Evolutionary conservation across 495 filamentous ascomycete species (phyloP), one percentile per base, ranked within the genome.

Genomic region (Annulohypoxylon maeteangense): DNA sequence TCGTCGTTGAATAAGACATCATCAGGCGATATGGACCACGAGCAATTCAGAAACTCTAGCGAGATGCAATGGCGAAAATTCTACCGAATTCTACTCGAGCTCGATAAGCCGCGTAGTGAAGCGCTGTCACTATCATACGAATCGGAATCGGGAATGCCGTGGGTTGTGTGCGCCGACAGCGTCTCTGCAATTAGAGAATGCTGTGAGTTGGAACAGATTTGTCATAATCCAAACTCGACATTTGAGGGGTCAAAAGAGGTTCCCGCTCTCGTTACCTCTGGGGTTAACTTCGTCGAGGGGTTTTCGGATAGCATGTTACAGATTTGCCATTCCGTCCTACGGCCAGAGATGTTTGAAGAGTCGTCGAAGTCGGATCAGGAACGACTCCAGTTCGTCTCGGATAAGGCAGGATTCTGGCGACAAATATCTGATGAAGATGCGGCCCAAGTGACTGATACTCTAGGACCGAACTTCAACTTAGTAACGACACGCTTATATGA

Each of bases 31-130:
- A 86, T 90, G 74, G 90, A 95, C 66, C 92, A 91, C 65, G 84
- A 88, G 12, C 87, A 89, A 44, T 94, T 91, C 77, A 85, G 89
- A 44, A 79, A 80, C 29, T 88, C 91, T 31, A 90, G 90, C 42
- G 89, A 94, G 75, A 82, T 89, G 7, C 94, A 98, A 74, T 99
- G 95, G 96, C 88, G 90, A 44, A 86, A 92, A 47, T 96, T 95
- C 79, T 95, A 92, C 81, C 90, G 94, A 42, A 85, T 98, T 22
- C 85, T 94, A 53, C 83, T 89, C 11, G 94, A 98, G 75, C 85
- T 99, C 22, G 91, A 99, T 74, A 93, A 90, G 66, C 89, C 92
- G 65, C 86, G 94, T 74, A 89, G 90, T 5, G 93, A 97, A 74
- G 87, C 90, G 2, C 76, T 97, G 40, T 88, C 92, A 3, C 80